Percentiles rank a stretch among this genome's conserved stretches.
Evolutionary conservation across 129 eudicot genomes (phyloP).

Genomic region (carrot (Daucus carota)): DH1_v3.0 NC_030385.2:41937501-41938000

Average conservation of each 20-base stretch:
- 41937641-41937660: slow-evolving; percentile 32
- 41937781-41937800: slow-evolving; percentile 15
- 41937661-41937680: slow-evolving; percentile 22
- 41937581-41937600: slow-evolving; percentile 31
- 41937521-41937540: slow-evolving; percentile 53
- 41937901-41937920: slow-evolving; percentile 28
- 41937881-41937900: slow-evolving; percentile 35
- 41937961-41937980: slow-evolving; percentile 4
- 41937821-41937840: slow-evolving; percentile 36
- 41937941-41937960: slow-evolving; percentile 46
- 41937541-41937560: slow-evolving; percentile 27
- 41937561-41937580: slow-evolving; percentile 35
- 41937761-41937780: slow-evolving; percentile 38
- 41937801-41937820: slow-evolving; percentile 41
- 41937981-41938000: slow-evolving; percentile 30
- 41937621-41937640: slow-evolving; percentile 31
- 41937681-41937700: slow-evolving; percentile 40
- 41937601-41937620: slow-evolving; percentile 25
- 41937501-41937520: slow-evolving; percentile 26
- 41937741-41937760: slow-evolving; percentile 14
- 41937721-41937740: slow-evolving; percentile 28
- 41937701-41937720: slow-evolving; percentile 29
- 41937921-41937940: slow-evolving; percentile 38
- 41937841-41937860: slow-evolving; percentile 34
- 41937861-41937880: slow-evolving; percentile 41